phyloP scores from a whole-genome alignment of 768 basidiomycete species.

The Tulasnella sp. region DNA sequence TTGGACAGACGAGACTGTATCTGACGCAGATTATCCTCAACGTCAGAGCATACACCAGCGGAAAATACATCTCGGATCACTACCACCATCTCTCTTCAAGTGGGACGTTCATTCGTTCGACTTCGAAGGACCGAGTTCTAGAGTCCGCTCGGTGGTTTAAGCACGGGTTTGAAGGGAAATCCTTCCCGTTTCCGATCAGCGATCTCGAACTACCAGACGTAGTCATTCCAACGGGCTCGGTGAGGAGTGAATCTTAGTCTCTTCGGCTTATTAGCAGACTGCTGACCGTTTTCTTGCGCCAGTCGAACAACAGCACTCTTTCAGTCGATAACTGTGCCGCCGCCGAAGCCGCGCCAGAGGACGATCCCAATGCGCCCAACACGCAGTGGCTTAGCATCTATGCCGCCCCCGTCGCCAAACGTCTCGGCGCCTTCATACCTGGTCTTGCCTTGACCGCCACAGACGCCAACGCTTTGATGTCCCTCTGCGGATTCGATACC shows the following conservation, averaged over 20 bases:
- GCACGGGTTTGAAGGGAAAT: conserved; percentile 3
- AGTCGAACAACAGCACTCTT: conserved; percentile 13
- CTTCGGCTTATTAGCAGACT: background rate
- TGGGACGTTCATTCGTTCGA: conserved; percentile 14
- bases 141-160: conserved; percentile 18
- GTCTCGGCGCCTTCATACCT: background rate
- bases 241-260: background rate
- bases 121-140: background rate
- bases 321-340: background rate
- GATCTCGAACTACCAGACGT: background rate
- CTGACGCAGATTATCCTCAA: background rate
- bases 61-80: background rate
- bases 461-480: conserved; percentile 8
- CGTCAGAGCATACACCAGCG: background rate
- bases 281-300: background rate
- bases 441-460: conserved; percentile 1
- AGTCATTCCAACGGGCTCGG: background rate
- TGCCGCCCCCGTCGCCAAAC: background rate
- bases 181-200: background rate
- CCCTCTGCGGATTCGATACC: conserved; percentile 17
- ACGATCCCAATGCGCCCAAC: background rate
- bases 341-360: background rate
- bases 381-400: conserved; percentile 6
- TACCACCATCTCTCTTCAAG: background rate
- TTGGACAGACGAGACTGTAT: background rate